Evolutionary conservation across 768 basidiomycete genomes (phyloP).

Genomic region (Suillus plorans): DNA sequence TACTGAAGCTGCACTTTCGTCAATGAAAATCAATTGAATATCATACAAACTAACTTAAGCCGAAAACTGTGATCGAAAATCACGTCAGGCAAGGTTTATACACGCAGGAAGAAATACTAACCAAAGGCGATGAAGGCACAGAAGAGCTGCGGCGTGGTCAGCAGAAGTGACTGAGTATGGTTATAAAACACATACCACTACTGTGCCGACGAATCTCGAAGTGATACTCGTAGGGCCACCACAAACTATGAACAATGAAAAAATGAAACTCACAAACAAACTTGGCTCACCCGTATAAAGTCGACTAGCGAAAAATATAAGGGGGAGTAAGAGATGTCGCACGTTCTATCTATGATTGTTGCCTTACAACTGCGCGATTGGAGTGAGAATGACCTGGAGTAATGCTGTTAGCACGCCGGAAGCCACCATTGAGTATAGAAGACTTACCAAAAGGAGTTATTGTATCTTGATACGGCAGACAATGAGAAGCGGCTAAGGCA

Average conservation of each 20-base stretch:
- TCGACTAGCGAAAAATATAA: slow-evolving; percentile 26
- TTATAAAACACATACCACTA: slow-evolving; percentile 17
- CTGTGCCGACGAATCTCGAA: slow-evolving; percentile 14
- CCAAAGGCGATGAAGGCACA: slow-evolving; percentile 22
- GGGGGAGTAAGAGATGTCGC: not conserved
- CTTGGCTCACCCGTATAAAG: slow-evolving; percentile 21
- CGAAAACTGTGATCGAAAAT: slow-evolving; percentile 21
- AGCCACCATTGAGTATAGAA: not conserved
- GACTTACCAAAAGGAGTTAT: slow-evolving; percentile 24
- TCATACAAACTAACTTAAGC: slow-evolving; percentile 23
- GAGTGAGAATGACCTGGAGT: slow-evolving; percentile 24
- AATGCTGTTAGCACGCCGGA: not conserved
- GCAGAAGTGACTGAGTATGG: not conserved
- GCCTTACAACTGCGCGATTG: slow-evolving; percentile 28
- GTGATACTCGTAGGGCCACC: slow-evolving; percentile 3
- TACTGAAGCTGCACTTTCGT: slow-evolving; percentile 17
- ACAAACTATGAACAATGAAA: slow-evolving; percentile 16
- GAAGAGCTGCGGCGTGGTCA: slow-evolving; percentile 11
- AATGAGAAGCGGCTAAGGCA: not conserved
- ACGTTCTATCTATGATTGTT: not conserved
- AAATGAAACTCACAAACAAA: no score
- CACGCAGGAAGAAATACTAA: slow-evolving; percentile 9
- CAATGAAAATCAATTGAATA: not conserved
- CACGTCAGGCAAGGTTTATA: slow-evolving; percentile 15
- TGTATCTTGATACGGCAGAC: slow-evolving; percentile 19